phyloP scores from a whole-genome alignment of 2,329 filamentous ascomycete genomes.

The Cladosporium halotolerans region DNA sequence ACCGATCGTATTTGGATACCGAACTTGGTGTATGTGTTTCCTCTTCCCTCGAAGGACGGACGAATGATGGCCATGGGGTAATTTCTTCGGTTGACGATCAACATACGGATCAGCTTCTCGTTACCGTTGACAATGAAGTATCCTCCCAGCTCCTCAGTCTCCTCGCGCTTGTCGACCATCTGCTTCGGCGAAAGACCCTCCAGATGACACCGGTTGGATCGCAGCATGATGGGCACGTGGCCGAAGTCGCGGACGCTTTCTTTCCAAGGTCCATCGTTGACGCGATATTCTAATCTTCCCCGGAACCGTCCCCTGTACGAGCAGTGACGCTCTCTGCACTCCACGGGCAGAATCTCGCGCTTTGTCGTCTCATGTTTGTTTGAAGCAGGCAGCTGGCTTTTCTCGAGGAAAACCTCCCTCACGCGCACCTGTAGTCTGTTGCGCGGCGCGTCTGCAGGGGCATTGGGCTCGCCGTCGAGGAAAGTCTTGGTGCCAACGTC shows the following conservation, averaged over 20 bases:
- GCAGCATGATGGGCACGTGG: slow-evolving; percentile 83
- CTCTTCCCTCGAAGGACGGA: slow-evolving; percentile 82
- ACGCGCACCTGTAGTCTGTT: slow-evolving; percentile 75
- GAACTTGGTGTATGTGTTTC: slow-evolving; percentile 77
- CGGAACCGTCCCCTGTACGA: slow-evolving; percentile 85
- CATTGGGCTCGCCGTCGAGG: slow-evolving; percentile 64
- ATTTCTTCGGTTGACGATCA: slow-evolving; percentile 85
- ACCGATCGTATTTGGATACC: slow-evolving; percentile 90
- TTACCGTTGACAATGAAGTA: slow-evolving; percentile 98
- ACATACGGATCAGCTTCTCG: slow-evolving; percentile 90
- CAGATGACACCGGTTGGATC: slow-evolving; percentile 88
- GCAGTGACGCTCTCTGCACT: slow-evolving; percentile 88
- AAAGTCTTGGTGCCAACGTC: slow-evolving; percentile 89
- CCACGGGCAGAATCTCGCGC: slow-evolving; percentile 81
- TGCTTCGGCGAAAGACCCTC: slow-evolving; percentile 76
- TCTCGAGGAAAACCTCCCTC: slow-evolving; percentile 76
- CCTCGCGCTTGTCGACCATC: slow-evolving; percentile 82
- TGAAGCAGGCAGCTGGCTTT: slow-evolving; percentile 66
- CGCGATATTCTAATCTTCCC: slow-evolving; percentile 73
- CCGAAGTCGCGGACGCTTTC: slow-evolving; percentile 82
- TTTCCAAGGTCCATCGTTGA: slow-evolving; percentile 80
- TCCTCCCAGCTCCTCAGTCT: slow-evolving; percentile 90
- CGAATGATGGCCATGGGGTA: slow-evolving; percentile 92
- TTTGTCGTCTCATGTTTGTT: slow-evolving; percentile 78
- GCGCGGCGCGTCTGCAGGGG: slow-evolving; percentile 47